phyloP scores from a whole-genome alignment of 2,329 filamentous ascomycete species.

The Drechslerella coelobrocha region DNA sequence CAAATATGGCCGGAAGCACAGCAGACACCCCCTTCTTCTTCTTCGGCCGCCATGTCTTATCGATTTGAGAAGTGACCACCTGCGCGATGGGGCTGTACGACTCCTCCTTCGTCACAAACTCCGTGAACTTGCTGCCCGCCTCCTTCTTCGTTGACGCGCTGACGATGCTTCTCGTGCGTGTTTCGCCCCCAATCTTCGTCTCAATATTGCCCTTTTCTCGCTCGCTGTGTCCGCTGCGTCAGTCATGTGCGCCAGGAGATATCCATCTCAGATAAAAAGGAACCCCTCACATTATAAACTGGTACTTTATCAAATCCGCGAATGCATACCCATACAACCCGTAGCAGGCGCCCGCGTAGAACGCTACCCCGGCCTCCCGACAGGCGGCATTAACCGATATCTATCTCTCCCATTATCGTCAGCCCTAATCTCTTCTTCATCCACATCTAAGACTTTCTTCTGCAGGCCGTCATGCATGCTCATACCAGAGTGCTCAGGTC shows the following conservation, averaged over 20 bases:
- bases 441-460: too few species aligned
- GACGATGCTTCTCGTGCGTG: conserved; percentile 77
- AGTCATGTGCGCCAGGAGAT: neutral
- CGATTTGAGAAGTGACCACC: conserved; percentile 51
- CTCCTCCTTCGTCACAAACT: conserved; percentile 90
- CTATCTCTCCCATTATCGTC: conserved; percentile 64
- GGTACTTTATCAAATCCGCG: conserved; percentile 86
- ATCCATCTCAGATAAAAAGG: neutral
- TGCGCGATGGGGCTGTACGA: conserved; percentile 77
- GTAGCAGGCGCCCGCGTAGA: conserved; percentile 86
- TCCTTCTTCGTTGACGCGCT: conserved; percentile 74
- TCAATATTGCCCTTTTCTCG: conserved; percentile 79
- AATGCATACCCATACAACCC: conserved; percentile 96
- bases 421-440: too few species aligned
- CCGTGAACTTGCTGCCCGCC: conserved; percentile 70
- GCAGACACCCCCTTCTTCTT: conserved; percentile 52
- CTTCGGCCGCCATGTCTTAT: conserved; percentile 53
- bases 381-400: conserved; percentile 79
- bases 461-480: neutral
- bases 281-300: conserved; percentile 74
- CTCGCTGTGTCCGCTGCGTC: conserved; percentile 60
- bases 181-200: conserved; percentile 70
- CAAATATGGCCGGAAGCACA: conserved; percentile 53
- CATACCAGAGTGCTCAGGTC: conserved; percentile 70
- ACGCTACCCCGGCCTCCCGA: conserved; percentile 76